Percentiles rank a stretch among this genome's conserved stretches.
These are phyloP conservation scores for Sechiopsis laciniata DNA, from an alignment of 306 rosid species.

Conservation along the genomic window DNA sequence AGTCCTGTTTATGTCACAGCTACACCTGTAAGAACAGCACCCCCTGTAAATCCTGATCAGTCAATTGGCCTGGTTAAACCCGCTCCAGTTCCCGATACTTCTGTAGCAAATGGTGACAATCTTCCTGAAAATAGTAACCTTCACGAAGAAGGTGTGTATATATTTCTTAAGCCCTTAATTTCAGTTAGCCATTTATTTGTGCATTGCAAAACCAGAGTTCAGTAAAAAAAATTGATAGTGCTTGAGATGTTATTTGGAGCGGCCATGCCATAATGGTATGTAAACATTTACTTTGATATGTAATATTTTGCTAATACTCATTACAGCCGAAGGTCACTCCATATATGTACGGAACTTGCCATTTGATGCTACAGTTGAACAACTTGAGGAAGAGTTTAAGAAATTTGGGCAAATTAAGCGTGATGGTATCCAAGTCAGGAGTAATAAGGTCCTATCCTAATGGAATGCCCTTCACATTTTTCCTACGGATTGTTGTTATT, in stretches of 20 bases:
- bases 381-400: slow-evolving; percentile 77
- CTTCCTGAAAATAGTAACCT: slow-evolving; percentile 55
- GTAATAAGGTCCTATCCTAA: slow-evolving; percentile 50
- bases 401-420: slow-evolving; percentile 87
- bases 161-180: slow-evolving; percentile 16
- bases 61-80: slow-evolving; percentile 39
- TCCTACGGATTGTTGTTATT: not conserved
- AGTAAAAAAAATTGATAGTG: not conserved
- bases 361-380: slow-evolving; percentile 76
- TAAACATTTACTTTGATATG: not conserved
- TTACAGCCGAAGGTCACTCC: slow-evolving; percentile 83
- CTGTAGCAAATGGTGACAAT: slow-evolving; percentile 48
- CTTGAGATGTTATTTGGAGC: not conserved
- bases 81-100: slow-evolving; percentile 42
- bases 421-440: slow-evolving; percentile 95
- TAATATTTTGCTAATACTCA: slow-evolving; percentile 4
- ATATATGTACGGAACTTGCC: slow-evolving; percentile 88
- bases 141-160: slow-evolving; percentile 67
- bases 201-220: not conserved
- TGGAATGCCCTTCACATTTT: not conserved
- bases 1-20: slow-evolving; percentile 45
- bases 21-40: slow-evolving; percentile 41
- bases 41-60: slow-evolving; percentile 46
- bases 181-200: not conserved
- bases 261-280: slow-evolving; percentile 10